Conservation (phyloP, 2,329 filamentous ascomycete species). For the Xylaria sp. region DNA sequence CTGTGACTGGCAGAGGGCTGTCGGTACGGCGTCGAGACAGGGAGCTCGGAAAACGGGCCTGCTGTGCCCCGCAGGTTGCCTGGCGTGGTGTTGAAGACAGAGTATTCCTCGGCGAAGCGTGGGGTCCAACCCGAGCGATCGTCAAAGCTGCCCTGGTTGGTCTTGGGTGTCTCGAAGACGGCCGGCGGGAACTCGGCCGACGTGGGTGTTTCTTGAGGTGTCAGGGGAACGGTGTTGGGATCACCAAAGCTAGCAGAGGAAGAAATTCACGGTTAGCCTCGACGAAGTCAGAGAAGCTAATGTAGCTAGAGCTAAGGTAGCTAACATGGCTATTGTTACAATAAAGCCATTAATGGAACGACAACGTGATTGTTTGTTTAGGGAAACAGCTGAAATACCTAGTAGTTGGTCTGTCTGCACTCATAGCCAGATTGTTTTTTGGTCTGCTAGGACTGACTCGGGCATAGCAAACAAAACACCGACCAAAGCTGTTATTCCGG, state of each 20-base stretch:
- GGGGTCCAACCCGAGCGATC: slow-evolving; percentile 67
- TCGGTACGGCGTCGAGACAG: slow-evolving; percentile 52
- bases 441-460: slow-evolving; percentile 26
- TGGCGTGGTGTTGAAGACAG: slow-evolving; percentile 72
- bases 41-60: slow-evolving; percentile 59
- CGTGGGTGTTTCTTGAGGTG: slow-evolving; percentile 67
- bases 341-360: slow-evolving; percentile 34
- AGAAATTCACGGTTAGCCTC: slow-evolving; percentile 2
- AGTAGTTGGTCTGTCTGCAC: slow-evolving; percentile 66
- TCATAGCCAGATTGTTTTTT: slow-evolving; percentile 66
- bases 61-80: slow-evolving; percentile 64
- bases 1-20: slow-evolving; percentile 54
- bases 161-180: slow-evolving; percentile 67
- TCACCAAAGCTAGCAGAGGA: slow-evolving; percentile 66
- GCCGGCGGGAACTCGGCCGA: slow-evolving; percentile 65
- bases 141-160: slow-evolving; percentile 59
- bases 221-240: slow-evolving; percentile 70
- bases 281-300: slow-evolving; percentile 34
- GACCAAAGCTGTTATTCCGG: slow-evolving; percentile 27
- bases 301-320: slow-evolving; percentile 28
- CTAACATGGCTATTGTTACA: background rate
- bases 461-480: slow-evolving; percentile 34
- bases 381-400: slow-evolving; percentile 57
- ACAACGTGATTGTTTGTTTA: background rate
- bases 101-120: slow-evolving; percentile 72